phyloP scores from a whole-genome alignment of 164 flowering plant species.

The Taxillus chinensis region DNA sequence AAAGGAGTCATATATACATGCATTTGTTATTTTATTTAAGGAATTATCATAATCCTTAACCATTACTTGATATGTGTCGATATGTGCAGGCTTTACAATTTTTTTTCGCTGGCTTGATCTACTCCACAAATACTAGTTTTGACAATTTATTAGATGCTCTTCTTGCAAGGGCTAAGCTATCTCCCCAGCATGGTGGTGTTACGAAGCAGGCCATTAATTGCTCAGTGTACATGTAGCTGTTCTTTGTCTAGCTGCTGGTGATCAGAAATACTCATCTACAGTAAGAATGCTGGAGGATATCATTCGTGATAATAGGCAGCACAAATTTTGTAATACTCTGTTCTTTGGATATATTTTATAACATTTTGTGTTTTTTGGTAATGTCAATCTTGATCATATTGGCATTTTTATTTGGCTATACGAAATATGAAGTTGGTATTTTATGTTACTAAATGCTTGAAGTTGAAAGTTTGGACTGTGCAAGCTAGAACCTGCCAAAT shows the following conservation, averaged over 20 bases:
- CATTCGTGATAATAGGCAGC: constrained; percentile 63
- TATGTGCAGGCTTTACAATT: constrained; percentile 69
- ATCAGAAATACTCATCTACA: constrained; percentile 80
- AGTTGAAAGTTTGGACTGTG: too few relatives aligned
- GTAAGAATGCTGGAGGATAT: constrained; percentile 81
- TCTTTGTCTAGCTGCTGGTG: constrained; percentile 97
- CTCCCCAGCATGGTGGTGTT: constrained; percentile 85
- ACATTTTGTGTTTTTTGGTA: too few relatives aligned
- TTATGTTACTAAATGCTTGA: too few relatives aligned
- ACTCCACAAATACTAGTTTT: constrained; percentile 87
- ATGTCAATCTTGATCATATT: too few relatives aligned
- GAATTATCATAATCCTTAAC: neutral
- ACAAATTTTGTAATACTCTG: constrained; percentile 54
- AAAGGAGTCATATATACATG: too few relatives aligned
- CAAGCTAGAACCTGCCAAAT: too few relatives aligned
- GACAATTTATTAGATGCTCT: constrained; percentile 83
- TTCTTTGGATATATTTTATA: neutral
- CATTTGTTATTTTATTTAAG: neutral
- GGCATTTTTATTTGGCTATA: too few relatives aligned
- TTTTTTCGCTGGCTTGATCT: constrained; percentile 76
- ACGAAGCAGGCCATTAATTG: constrained; percentile 94
- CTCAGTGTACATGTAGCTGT: constrained; percentile 99
- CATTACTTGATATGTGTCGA: constrained; percentile 6
- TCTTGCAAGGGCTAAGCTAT: constrained; percentile 83
- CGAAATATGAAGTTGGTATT: too few relatives aligned